Percentiles rank a stretch among this genome's conserved stretches.
These are phyloP conservation scores for Furcasterigmium sp. DNA, from an alignment of 2,329 filamentous ascomycete genomes.

Conservation along the genomic window DNA sequence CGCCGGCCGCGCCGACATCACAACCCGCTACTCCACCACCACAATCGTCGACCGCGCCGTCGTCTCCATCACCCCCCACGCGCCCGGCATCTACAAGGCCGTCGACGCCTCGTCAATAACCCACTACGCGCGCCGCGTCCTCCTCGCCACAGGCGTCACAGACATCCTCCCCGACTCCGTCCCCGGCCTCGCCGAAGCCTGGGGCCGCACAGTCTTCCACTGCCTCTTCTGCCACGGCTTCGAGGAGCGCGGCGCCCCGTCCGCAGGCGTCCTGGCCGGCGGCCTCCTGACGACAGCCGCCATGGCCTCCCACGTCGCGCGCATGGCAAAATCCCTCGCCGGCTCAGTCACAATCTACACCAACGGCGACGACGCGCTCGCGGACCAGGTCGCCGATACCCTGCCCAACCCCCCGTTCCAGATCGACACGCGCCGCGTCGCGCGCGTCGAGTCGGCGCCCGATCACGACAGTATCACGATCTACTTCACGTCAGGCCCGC, in stretches of 20 bases:
- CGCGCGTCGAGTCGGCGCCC: constrained; percentile 19
- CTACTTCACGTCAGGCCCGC: constrained; percentile 31
- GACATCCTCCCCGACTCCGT: constrained; percentile 45
- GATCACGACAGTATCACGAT: constrained; percentile 24
- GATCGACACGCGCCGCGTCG: constrained; percentile 29
- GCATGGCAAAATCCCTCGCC: constrained; percentile 38
- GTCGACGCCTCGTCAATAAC: constrained; percentile 32
- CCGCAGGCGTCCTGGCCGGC: constrained; percentile 40
- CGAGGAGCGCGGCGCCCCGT: constrained; percentile 44
- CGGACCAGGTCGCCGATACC: constrained; percentile 18
- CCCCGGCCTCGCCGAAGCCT: constrained; percentile 49
- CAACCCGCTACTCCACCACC: constrained; percentile 24
- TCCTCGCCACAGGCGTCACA: constrained; percentile 47
- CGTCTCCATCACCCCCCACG: constrained; percentile 16
- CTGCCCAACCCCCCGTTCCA: constrained; percentile 26
- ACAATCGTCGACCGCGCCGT: constrained; percentile 22
- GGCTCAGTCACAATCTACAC: constrained; percentile 45
- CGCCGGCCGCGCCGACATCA: constrained; percentile 25
- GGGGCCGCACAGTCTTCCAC: constrained; percentile 49
- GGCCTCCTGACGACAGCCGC: constrained; percentile 23
- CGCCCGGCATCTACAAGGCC: constrained; percentile 26
- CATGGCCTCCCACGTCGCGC: constrained; percentile 31
- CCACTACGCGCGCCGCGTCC: constrained; percentile 46
- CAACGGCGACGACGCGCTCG: constrained; percentile 32
- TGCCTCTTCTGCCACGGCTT: constrained; percentile 57